phyloP scores from a whole-genome alignment of 352 stramenopile species.

The Phytophthora sansomeana region DNA sequence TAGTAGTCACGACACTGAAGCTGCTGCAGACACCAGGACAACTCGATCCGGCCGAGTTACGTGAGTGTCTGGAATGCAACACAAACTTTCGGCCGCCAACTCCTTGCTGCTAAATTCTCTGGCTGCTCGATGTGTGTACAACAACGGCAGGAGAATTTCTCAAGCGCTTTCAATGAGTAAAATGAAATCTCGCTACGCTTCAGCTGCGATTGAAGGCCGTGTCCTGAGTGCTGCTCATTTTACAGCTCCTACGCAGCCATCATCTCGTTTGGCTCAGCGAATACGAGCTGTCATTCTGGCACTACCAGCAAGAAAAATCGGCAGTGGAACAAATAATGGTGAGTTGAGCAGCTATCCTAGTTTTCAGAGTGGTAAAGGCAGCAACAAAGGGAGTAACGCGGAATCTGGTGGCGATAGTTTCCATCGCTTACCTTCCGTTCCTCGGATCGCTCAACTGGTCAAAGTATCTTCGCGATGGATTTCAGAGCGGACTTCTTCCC shows the following conservation, averaged over 20 bases:
- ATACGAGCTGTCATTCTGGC: constrained; percentile 5
- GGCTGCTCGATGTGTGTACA: constrained; percentile 21
- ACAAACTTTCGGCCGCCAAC: constrained; percentile 15
- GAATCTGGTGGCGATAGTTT: background rate
- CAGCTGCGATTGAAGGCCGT: constrained; percentile 8
- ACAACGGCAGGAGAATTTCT: constrained; percentile 5
- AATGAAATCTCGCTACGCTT: constrained; percentile 17
- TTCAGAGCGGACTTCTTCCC: background rate
- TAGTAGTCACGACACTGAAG: constrained; percentile 14
- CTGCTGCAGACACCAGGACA: constrained; percentile 19
- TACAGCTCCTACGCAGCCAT: background rate
- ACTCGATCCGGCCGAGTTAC: constrained; percentile 16
- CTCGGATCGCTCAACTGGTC: constrained; percentile 1
- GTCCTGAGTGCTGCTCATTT: background rate
- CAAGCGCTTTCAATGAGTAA: constrained; percentile 10
- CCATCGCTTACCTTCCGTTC: background rate
- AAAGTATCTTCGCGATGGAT: constrained; percentile 3
- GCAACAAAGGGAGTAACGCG: background rate
- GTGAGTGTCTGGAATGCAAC: constrained; percentile 19
- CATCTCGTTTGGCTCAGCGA: constrained; percentile 5
- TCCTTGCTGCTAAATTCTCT: constrained; percentile 10
- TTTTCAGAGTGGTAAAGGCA: constrained; percentile 1
- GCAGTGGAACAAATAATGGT: constrained; percentile 3
- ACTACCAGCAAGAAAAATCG: background rate
- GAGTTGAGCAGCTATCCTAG: constrained; percentile 1